These are phyloP conservation scores for Aurifilum marmelostoma DNA, from an alignment of 2,329 filamentous ascomycete species.

Conservation along the genomic window DNA sequence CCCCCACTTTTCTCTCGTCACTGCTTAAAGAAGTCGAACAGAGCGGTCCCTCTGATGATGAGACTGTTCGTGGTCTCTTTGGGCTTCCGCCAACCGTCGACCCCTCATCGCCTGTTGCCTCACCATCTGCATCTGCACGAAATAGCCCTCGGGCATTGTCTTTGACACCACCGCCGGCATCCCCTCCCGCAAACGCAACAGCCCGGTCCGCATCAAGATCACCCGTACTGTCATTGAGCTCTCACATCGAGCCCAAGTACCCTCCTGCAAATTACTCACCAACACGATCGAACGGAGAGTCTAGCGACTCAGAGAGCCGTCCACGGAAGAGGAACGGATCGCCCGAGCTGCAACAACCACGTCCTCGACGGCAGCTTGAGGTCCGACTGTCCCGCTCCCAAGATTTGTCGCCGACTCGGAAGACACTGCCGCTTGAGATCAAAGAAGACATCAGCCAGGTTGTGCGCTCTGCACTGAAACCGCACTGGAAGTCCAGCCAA, in stretches of 20 bases:
- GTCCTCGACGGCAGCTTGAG: slow-evolving; percentile 51
- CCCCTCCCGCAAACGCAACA: slow-evolving; percentile 44
- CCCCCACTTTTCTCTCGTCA: slow-evolving; percentile 82
- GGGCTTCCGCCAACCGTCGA: slow-evolving; percentile 39
- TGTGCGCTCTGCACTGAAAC: slow-evolving; percentile 80
- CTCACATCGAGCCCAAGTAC: slow-evolving; percentile 72
- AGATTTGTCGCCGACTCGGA: slow-evolving; percentile 70
- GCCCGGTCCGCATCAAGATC: slow-evolving; percentile 60
- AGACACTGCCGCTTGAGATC: slow-evolving; percentile 72
- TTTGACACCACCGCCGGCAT: slow-evolving; percentile 67
- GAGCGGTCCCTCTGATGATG: slow-evolving; percentile 61
- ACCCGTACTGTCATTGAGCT: slow-evolving; percentile 68
- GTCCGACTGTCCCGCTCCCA: slow-evolving; percentile 52
- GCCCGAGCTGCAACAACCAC: slow-evolving; percentile 57
- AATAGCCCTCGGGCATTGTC: slow-evolving; percentile 71
- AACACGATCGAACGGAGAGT: slow-evolving; percentile 49
- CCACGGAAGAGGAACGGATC: slow-evolving; percentile 32
- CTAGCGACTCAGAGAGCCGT: slow-evolving; percentile 49
- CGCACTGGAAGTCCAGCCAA: slow-evolving; percentile 77
- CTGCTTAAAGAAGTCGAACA: slow-evolving; percentile 86
- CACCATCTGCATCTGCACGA: slow-evolving; percentile 66
- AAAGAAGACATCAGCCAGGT: slow-evolving; percentile 90
- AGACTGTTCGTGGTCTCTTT: slow-evolving; percentile 49
- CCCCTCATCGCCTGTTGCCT: slow-evolving; percentile 49
- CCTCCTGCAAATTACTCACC: slow-evolving; percentile 77